Evolutionary conservation across 768 basidiomycete species (phyloP).

Genomic region (Lentinula detonsa): DNA sequence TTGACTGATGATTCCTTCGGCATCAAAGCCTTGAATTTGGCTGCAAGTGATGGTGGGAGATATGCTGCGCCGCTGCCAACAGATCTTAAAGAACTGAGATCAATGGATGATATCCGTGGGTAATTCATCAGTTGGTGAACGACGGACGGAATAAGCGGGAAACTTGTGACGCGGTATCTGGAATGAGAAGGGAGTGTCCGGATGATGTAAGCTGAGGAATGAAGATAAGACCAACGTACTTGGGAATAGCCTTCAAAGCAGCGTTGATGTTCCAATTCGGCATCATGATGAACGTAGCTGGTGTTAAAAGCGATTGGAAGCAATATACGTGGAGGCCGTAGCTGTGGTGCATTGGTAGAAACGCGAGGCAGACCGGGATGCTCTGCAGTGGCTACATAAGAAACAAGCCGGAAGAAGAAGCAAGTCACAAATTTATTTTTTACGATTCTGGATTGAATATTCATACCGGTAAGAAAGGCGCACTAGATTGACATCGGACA

Average conservation of each 20-base stretch:
- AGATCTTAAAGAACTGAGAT: constrained; percentile 43
- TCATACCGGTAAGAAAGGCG: constrained; percentile 34
- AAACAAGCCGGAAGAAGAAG: background rate
- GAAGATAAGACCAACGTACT: constrained; percentile 33
- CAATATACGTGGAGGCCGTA: constrained; percentile 53
- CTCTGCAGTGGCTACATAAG: constrained; percentile 27
- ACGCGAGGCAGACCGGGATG: constrained; percentile 44
- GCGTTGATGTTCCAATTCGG: constrained; percentile 52
- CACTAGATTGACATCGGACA: constrained; percentile 20
- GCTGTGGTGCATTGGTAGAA: constrained; percentile 64
- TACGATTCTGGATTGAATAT: too few relatives aligned
- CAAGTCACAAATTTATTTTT: too few relatives aligned
- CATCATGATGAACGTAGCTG: constrained; percentile 47
- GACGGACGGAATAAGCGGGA: constrained; percentile 56
- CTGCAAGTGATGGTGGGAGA: constrained; percentile 49
- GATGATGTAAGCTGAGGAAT: constrained; percentile 1
- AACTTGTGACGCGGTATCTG: constrained; percentile 49
- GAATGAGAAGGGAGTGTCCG: background rate
- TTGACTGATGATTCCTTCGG: constrained; percentile 24
- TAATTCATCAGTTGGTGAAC: constrained; percentile 61
- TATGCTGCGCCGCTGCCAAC: constrained; percentile 59
- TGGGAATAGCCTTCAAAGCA: constrained; percentile 48
- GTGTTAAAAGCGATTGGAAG: constrained; percentile 42
- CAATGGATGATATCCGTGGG: constrained; percentile 38
- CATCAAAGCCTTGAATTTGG: constrained; percentile 31